Percentiles rank a stretch among this genome's conserved stretches.
These are phyloP conservation scores for Xenosphaeropsis pyriputrescens DNA, from an alignment of 2,329 filamentous ascomycete species.

Conservation along the genomic window DNA sequence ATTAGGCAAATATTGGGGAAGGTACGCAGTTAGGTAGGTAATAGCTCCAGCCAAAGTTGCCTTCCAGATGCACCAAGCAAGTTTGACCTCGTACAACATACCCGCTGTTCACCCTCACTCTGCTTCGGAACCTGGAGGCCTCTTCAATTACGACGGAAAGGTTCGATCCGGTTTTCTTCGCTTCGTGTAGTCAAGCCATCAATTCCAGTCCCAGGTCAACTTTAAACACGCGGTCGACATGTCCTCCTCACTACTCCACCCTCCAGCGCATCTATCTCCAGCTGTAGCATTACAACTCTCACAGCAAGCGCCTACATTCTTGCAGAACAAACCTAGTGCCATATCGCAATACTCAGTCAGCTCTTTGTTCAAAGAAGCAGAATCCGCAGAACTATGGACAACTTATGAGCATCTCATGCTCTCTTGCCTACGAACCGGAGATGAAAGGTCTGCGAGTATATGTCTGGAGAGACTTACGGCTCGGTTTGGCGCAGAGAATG, in stretches of 20 bases:
- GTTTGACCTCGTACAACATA: too few species aligned
- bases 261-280: constrained; percentile 40
- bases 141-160: too few species aligned
- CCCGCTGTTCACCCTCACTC: too few species aligned
- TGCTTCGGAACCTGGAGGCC: too few species aligned
- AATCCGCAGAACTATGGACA: constrained; percentile 71
- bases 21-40: too few species aligned
- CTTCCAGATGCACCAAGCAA: too few species aligned
- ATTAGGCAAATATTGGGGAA: too few species aligned
- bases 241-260: constrained; percentile 37
- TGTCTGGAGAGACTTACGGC: constrained; percentile 62
- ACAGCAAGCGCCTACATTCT: constrained; percentile 42
- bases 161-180: too few species aligned
- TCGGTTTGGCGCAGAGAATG: constrained; percentile 74
- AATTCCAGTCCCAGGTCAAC: too few species aligned
- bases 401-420: constrained; percentile 78
- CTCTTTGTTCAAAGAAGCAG: constrained; percentile 39
- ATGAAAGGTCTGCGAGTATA: constrained; percentile 62
- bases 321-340: constrained; percentile 36
- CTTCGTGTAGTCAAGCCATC: too few species aligned
- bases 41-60: too few species aligned
- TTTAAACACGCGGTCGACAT: constrained; percentile 17
- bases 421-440: constrained; percentile 69
- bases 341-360: constrained; percentile 37
- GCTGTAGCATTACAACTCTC: constrained; percentile 39